These are phyloP conservation scores for Bryopsis sp. DNA, from an alignment of 139 green algal species.

Conservation along the genomic window DNA sequence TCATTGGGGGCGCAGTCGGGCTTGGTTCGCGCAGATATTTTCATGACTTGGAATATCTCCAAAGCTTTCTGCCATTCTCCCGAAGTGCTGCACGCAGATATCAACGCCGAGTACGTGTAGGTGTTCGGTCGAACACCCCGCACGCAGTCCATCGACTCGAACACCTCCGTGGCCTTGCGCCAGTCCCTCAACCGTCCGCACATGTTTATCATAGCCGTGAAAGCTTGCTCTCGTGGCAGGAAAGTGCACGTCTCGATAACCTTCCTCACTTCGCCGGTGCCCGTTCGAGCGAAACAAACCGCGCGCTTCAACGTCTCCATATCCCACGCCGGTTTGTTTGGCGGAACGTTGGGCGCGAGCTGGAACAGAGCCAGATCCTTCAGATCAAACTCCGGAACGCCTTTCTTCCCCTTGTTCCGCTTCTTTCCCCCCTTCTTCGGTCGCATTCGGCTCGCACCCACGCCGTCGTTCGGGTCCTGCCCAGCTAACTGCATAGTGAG, in stretches of 20 bases:
- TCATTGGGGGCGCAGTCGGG: constrained; percentile 48
- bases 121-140: constrained; percentile 44
- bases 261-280: constrained; percentile 10
- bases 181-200: constrained; percentile 3
- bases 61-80: constrained; percentile 73
- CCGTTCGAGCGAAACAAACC: constrained; percentile 7
- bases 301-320: constrained; percentile 18
- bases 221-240: constrained; percentile 1
- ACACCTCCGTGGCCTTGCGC: constrained; percentile 9
- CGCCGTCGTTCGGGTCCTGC: background rate
- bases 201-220: constrained; percentile 12
- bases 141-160: constrained; percentile 7
- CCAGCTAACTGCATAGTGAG: constrained; percentile 5
- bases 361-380: no score
- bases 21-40: constrained; percentile 20
- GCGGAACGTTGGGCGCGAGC: no score
- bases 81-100: constrained; percentile 65
- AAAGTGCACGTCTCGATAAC: constrained; percentile 16
- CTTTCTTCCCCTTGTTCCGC: no score
- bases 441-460: no score
- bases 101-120: constrained; percentile 67
- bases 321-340: constrained; percentile 9
- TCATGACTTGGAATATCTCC: constrained; percentile 73
- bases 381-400: no score
- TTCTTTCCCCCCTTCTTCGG: no score